These are phyloP conservation scores for Phytophthora lateralis DNA, from an alignment of 352 stramenopile genomes.

Conservation along the genomic window DNA sequence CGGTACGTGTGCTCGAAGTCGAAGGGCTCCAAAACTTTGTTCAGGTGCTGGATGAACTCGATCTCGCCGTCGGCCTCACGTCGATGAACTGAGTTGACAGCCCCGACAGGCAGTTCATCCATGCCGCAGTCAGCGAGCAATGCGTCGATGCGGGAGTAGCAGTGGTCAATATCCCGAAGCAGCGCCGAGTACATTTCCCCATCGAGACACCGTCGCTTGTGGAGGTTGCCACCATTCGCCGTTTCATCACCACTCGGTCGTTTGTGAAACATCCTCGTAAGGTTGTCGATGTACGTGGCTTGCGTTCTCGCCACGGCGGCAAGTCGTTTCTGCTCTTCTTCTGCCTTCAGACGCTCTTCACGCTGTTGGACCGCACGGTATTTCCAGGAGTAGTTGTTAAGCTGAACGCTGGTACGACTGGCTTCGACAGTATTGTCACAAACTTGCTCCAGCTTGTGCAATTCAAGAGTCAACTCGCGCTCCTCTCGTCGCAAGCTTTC, in stretches of 20 bases:
- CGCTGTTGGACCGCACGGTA: not conserved
- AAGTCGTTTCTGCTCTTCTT: constrained; percentile 21
- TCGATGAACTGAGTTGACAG: constrained; percentile 4
- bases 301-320: constrained; percentile 14
- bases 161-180: not conserved
- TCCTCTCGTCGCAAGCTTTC: no score
- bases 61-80: not conserved
- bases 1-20: constrained; percentile 13
- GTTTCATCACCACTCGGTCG: no score
- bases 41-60: constrained; percentile 20
- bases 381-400: no score
- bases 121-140: not conserved
- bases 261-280: not conserved
- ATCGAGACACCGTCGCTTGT: not conserved
- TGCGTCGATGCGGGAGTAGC: constrained; percentile 12
- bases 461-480: no score
- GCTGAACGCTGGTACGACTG: no score
- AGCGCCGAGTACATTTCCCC: not conserved
- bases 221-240: no score
- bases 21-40: constrained; percentile 20
- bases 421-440: no score
- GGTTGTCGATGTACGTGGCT: constrained; percentile 14
- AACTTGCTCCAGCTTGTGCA: no score
- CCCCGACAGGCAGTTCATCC: constrained; percentile 4
- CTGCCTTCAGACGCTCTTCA: constrained; percentile 4